A percentile compares a stretch with the other conserved stretches of the same genome.
phyloP scores from a whole-genome alignment of 768 basidiomycete genomes.

The Psilocybe subaeruginosa region DNA sequence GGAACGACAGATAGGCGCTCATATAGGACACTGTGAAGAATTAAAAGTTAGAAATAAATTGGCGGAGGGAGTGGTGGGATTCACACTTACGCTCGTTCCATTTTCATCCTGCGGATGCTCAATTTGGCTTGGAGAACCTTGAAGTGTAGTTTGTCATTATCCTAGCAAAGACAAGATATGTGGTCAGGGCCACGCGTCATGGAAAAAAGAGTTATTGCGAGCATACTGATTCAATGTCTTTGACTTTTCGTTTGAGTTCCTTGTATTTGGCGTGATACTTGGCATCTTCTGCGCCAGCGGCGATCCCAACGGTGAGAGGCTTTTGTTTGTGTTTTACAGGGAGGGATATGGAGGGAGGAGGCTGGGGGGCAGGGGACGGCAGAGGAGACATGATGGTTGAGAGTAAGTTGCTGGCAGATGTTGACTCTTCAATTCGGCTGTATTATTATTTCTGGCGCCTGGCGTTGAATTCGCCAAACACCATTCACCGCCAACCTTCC shows the following conservation, averaged over 20 bases:
- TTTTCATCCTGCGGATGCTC: slow-evolving; percentile 83
- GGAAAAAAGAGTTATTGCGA: background rate
- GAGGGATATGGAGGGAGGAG: slow-evolving; percentile 38
- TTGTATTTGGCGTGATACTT: slow-evolving; percentile 90
- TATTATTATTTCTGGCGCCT: slow-evolving; percentile 25
- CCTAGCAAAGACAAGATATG: slow-evolving; percentile 43
- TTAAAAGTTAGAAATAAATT: slow-evolving; percentile 17
- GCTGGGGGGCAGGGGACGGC: slow-evolving; percentile 55
- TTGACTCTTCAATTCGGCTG: slow-evolving; percentile 29
- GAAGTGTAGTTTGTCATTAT: slow-evolving; percentile 87
- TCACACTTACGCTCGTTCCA: slow-evolving; percentile 81
- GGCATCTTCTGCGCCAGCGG: slow-evolving; percentile 81
- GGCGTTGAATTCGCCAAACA: slow-evolving; percentile 15
- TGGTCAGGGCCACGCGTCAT: slow-evolving; percentile 19
- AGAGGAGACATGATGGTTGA: slow-evolving; percentile 68
- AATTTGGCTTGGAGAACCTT: slow-evolving; percentile 80
- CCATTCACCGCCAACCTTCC: slow-evolving; percentile 24
- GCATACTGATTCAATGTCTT: slow-evolving; percentile 80
- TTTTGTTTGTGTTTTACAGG: slow-evolving; percentile 50
- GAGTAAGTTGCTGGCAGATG: slow-evolving; percentile 36
- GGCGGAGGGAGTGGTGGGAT: slow-evolving; percentile 2
- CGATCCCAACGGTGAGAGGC: slow-evolving; percentile 60
- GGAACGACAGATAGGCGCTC: slow-evolving; percentile 71
- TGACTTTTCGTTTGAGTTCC: slow-evolving; percentile 86
- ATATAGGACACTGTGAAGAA: slow-evolving; percentile 60